phyloP scores from a whole-genome alignment of 345 rosid species.

The Citrus hindsii region DNA sequence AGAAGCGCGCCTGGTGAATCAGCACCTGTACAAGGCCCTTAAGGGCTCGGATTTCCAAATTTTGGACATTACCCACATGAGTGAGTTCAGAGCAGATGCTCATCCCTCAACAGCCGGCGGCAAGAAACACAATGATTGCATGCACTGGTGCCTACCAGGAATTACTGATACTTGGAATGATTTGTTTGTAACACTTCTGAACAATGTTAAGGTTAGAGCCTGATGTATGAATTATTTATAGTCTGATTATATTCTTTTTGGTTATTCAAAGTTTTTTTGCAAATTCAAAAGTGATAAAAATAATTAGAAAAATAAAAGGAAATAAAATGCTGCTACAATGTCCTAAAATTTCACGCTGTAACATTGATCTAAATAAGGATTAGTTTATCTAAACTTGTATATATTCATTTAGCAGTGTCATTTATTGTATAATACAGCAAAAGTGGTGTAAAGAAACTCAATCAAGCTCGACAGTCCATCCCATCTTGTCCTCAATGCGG shows the following conservation, averaged over 20 bases:
- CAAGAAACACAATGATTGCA: conserved; percentile 85
- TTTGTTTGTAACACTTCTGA: conserved; percentile 41
- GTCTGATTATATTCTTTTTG: neutral
- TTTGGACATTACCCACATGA: conserved; percentile 73
- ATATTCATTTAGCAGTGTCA: too few species aligned
- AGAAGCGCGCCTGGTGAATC: conserved; percentile 68
- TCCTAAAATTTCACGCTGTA: too few species aligned
- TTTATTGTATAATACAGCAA: neutral
- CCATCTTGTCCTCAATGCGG: conserved; percentile 32
- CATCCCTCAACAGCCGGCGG: conserved; percentile 85
- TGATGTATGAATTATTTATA: conserved; percentile 1
- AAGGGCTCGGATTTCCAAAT: conserved; percentile 55
- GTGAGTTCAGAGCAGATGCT: conserved; percentile 92
- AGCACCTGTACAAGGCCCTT: conserved; percentile 50
- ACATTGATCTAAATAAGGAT: neutral
- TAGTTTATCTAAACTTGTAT: too few species aligned
- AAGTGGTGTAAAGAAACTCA: neutral
- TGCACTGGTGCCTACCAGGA: conserved; percentile 99
- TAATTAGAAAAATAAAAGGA: too few species aligned
- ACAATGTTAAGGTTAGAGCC: conserved; percentile 19
- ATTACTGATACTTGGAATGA: conserved; percentile 87
- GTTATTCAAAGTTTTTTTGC: neutral
- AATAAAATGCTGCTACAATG: too few species aligned
- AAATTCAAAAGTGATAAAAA: too few species aligned
- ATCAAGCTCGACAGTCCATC: neutral